These are phyloP conservation scores for Neurospora cerealis DNA, from an alignment of 495 filamentous ascomycete species.

Conservation along the genomic window DNA sequence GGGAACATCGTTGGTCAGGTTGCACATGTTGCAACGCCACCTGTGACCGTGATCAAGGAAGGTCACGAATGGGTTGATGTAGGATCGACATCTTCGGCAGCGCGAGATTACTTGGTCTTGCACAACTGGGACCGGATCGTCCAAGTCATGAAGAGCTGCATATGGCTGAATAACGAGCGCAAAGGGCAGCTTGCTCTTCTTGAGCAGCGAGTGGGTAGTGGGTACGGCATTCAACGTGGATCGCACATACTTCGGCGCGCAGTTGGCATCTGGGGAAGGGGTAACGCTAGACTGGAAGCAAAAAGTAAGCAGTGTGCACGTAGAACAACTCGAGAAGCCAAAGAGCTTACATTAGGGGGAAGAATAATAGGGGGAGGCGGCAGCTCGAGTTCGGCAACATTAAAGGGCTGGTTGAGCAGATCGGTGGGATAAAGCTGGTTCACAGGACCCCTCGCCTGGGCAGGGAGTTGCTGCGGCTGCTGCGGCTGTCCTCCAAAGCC, in stretches of 20 bases:
- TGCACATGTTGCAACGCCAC: constrained; percentile 99
- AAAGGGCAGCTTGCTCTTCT: constrained; percentile 93
- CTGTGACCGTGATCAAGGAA: constrained; percentile 96
- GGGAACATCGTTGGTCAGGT: constrained; percentile 94
- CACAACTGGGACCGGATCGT: constrained; percentile 84
- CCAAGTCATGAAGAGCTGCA: constrained; percentile 79
- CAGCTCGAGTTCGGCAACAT: constrained; percentile 83
- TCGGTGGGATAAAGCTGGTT: constrained; percentile 92
- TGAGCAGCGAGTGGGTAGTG: constrained; percentile 80
- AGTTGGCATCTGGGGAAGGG: constrained; percentile 85
- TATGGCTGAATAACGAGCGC: constrained; percentile 96
- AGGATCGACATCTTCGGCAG: constrained; percentile 88
- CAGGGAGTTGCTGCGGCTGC: constrained; percentile 42
- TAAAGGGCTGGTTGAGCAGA: constrained; percentile 83
- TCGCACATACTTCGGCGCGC: constrained; percentile 86
- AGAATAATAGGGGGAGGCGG: constrained; percentile 87
- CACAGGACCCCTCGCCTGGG: constrained; percentile 46
- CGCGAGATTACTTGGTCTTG: constrained; percentile 95
- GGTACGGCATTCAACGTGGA: constrained; percentile 91
- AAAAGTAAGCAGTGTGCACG: constrained; percentile 19
- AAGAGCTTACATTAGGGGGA: constrained; percentile 74
- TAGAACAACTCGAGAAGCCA: neutral
- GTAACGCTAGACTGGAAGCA: constrained; percentile 71
- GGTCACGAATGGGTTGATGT: constrained; percentile 94
- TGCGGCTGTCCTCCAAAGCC: constrained; percentile 49